Conservation (phyloP, 805 yeast genomes). For the Lachancea lanzarotensis region DNA sequence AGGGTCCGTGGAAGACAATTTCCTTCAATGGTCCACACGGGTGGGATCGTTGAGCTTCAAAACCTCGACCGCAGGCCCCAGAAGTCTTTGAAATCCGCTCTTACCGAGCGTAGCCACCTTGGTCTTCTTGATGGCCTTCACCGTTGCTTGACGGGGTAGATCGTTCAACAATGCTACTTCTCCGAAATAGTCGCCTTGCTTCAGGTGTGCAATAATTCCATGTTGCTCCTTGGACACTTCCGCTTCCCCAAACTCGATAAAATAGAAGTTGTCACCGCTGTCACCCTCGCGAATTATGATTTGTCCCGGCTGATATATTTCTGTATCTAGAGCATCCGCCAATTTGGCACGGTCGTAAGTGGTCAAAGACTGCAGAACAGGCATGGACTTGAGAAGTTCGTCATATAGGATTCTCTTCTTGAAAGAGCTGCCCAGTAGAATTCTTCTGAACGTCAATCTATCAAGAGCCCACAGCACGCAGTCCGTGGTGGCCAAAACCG, state of each 20-base stretch:
- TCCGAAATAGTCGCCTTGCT: conserved; percentile 91
- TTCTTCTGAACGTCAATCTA: conserved; percentile 86
- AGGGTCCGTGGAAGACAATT: too few relatives aligned
- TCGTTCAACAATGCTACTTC: conserved; percentile 91
- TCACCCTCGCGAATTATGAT: conserved; percentile 84
- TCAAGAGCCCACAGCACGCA: conserved; percentile 87
- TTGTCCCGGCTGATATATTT: conserved; percentile 61
- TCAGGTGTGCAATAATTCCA: conserved; percentile 54
- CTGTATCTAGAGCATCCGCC: conserved; percentile 90
- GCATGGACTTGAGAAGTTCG: conserved; percentile 78
- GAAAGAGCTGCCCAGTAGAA: conserved; percentile 82
- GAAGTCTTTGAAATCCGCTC: conserved; percentile 84
- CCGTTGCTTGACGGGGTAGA: conserved; percentile 90
- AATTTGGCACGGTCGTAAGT: conserved; percentile 81
- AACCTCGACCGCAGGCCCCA: conserved; percentile 91
- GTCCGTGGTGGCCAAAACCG: conserved; percentile 68
- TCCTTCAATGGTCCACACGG: conserved; percentile 10
- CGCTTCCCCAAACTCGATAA: conserved; percentile 78
- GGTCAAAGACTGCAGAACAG: conserved; percentile 65
- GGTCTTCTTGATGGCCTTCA: conserved; percentile 64
- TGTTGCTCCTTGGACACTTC: conserved; percentile 55
- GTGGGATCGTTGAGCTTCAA: conserved; percentile 85
- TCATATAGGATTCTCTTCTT: conserved; percentile 89
- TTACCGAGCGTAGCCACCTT: conserved; percentile 91
- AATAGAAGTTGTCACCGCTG: conserved; percentile 64